phyloP scores from a whole-genome alignment of 345 rosid species.

The rapeseed (Brassica napus) region Da-Ae NC_063452.1:30693501-30694000 shows the following conservation, averaged over 20 bases:
- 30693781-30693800: conserved; percentile 51
- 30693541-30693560: neutral
- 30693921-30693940: conserved; percentile 49
- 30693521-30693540: conserved; percentile 17
- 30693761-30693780: conserved; percentile 67
- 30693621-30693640: conserved; percentile 87
- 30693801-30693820: conserved; percentile 74
- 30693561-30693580: conserved; percentile 51
- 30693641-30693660: conserved; percentile 69
- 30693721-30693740: conserved; percentile 53
- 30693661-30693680: conserved; percentile 56
- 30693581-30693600: conserved; percentile 88
- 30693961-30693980: conserved; percentile 74
- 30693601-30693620: conserved; percentile 88
- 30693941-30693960: conserved; percentile 63
- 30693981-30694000: conserved; percentile 54
- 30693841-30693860: conserved; percentile 46
- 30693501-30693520: neutral
- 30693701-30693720: conserved; percentile 71
- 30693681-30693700: conserved; percentile 57
- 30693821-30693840: conserved; percentile 74
- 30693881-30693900: conserved; percentile 66
- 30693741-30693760: conserved; percentile 68
- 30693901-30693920: conserved; percentile 72
- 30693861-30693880: conserved; percentile 54